A percentile compares a stretch with the other conserved stretches of the same genome.
These are phyloP conservation scores for Saccharomycopsis selenospora DNA, from an alignment of 805 yeast genomes.

Conservation along the genomic window DNA sequence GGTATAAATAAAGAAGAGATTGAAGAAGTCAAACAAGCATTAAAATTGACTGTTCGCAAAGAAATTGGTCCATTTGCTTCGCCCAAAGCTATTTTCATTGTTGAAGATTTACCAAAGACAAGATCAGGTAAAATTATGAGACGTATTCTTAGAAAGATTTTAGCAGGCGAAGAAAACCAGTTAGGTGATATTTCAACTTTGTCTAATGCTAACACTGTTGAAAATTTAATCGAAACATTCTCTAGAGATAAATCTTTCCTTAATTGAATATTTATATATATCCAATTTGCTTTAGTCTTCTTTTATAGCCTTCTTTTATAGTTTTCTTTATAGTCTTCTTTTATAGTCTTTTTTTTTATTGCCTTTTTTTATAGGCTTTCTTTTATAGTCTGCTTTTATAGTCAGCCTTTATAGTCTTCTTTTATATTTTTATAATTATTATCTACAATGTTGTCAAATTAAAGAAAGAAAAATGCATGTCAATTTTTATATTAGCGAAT, in stretches of 20 bases:
- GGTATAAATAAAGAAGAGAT: slow-evolving; percentile 34
- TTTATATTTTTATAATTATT: too few relatives aligned
- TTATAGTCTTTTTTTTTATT: too few relatives aligned
- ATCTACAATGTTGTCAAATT: too few relatives aligned
- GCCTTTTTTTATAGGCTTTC: too few relatives aligned
- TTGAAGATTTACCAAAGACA: slow-evolving; percentile 75
- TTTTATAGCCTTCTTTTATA: background rate
- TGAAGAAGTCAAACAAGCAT: slow-evolving; percentile 50
- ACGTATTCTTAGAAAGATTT: slow-evolving; percentile 71
- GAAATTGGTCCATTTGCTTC: slow-evolving; percentile 86
- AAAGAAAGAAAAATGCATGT: too few relatives aligned
- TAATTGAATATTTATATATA: too few relatives aligned
- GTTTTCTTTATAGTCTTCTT: too few relatives aligned
- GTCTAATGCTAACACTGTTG: slow-evolving; percentile 69
- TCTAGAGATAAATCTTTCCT: slow-evolving; percentile 20
- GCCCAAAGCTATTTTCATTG: slow-evolving; percentile 66
- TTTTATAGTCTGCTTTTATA: too few relatives aligned
- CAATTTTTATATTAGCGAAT: too few relatives aligned
- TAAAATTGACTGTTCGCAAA: slow-evolving; percentile 62
- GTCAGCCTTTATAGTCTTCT: too few relatives aligned
- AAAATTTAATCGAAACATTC: slow-evolving; percentile 52
- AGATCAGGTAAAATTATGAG: slow-evolving; percentile 86
- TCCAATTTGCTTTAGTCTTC: too few relatives aligned
- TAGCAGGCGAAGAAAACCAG: slow-evolving; percentile 72
- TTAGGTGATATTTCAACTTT: slow-evolving; percentile 74